These are phyloP conservation scores for Botrytis squamosa DNA, from an alignment of 2,329 filamentous ascomycete species.

Conservation along the genomic window DNA sequence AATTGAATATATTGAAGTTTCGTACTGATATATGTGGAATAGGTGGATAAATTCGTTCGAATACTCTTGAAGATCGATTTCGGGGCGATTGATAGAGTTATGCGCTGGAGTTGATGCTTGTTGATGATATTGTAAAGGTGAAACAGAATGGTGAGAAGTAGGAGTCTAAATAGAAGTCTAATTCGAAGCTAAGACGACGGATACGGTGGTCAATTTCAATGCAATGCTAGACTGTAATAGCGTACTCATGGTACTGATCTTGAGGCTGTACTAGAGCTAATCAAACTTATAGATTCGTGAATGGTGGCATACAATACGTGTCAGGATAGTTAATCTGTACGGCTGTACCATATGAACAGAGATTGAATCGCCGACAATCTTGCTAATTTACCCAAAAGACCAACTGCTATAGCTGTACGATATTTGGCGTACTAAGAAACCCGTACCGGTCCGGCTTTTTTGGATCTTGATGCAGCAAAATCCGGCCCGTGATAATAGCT, in stretches of 20 bases:
- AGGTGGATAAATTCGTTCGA: background rate
- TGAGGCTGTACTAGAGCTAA: background rate
- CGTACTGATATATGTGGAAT: background rate
- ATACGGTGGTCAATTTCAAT: background rate
- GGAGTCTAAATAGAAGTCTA: background rate
- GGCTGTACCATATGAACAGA: background rate
- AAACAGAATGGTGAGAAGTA: background rate
- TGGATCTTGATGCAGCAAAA: background rate
- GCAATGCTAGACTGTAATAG: background rate
- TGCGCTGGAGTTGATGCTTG: background rate
- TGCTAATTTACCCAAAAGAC: background rate
- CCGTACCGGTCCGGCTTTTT: background rate
- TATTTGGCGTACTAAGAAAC: background rate
- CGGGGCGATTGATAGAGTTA: background rate
- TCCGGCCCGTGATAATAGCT: background rate
- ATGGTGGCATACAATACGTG: background rate
- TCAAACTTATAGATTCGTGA: too few relatives aligned
- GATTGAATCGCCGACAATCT: background rate
- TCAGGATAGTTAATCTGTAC: too few relatives aligned
- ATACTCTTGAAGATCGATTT: background rate
- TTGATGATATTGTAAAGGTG: background rate
- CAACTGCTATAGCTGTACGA: background rate
- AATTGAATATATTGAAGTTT: background rate
- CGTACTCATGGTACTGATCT: background rate
- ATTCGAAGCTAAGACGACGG: background rate